phyloP scores from a whole-genome alignment of 2,329 filamentous ascomycete genomes.

The Cladobotryum mycophilum region DNA sequence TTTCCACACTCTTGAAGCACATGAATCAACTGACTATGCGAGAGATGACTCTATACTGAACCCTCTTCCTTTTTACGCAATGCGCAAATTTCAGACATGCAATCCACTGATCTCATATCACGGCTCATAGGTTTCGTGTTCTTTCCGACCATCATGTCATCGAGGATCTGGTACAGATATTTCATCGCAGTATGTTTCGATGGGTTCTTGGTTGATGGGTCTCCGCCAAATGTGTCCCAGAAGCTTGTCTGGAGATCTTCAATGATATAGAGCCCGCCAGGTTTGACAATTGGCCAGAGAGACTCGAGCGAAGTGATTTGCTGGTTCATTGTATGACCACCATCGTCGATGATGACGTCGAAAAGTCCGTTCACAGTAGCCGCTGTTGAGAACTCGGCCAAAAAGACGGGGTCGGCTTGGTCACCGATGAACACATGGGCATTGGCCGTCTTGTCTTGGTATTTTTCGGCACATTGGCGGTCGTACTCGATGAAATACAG shows the following conservation, averaged over 20 bases:
- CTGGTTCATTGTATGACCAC: conserved; percentile 32
- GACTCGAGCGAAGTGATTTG: conserved; percentile 29
- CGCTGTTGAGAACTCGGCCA: conserved; percentile 28
- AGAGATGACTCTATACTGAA: not conserved
- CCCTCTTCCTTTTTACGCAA: conserved; percentile 20
- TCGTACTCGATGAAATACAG: conserved; percentile 38
- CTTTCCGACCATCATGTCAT: conserved; percentile 19
- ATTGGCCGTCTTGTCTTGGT: conserved; percentile 26
- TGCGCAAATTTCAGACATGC: conserved; percentile 23
- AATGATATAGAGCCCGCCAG: conserved; percentile 30
- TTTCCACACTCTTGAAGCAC: not conserved
- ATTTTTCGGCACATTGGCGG: conserved; percentile 28
- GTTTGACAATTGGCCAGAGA: conserved; percentile 31
- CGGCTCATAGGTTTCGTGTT: conserved; percentile 17
- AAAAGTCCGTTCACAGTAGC: conserved; percentile 25
- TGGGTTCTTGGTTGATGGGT: conserved; percentile 15
- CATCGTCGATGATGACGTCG: conserved; percentile 36
- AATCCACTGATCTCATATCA: conserved; percentile 23
- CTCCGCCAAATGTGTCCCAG: conserved; percentile 19
- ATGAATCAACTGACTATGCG: not conserved
- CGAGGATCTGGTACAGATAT: conserved; percentile 21
- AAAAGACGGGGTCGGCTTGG: conserved; percentile 30
- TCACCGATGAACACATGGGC: conserved; percentile 35
- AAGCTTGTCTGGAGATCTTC: conserved; percentile 29
- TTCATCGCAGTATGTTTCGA: conserved; percentile 22